phyloP scores from a whole-genome alignment of 1,139 yeast species.

The Casaregolazyma suthepensis region DNA sequence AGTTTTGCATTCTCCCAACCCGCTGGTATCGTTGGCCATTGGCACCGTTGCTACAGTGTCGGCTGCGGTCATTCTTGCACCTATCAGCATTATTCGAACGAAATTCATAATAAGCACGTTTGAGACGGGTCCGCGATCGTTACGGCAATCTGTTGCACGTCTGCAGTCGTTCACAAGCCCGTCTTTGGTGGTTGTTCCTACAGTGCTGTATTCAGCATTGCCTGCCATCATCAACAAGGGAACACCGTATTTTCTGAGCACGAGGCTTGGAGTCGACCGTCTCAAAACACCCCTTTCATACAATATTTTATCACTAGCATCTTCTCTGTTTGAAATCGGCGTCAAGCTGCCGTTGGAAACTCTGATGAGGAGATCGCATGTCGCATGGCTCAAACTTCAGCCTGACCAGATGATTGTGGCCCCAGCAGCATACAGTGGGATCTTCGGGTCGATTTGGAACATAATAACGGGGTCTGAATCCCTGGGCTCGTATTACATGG shows the following conservation, averaged over 20 bases:
- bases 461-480: constrained; percentile 38
- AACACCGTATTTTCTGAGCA: constrained; percentile 67
- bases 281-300: constrained; percentile 59
- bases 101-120: constrained; percentile 62
- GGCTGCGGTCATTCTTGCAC: constrained; percentile 73
- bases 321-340: constrained; percentile 61
- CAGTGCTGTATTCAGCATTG: constrained; percentile 57
- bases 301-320: constrained; percentile 46
- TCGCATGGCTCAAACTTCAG: constrained; percentile 44
- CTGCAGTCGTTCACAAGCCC: constrained; percentile 51
- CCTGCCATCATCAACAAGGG: constrained; percentile 58
- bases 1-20: constrained; percentile 73
- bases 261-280: constrained; percentile 61
- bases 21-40: constrained; percentile 58
- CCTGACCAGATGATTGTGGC: constrained; percentile 27
- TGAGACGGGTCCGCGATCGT: constrained; percentile 33
- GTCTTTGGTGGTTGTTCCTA: constrained; percentile 45
- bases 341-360: constrained; percentile 85
- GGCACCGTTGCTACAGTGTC: constrained; percentile 67
- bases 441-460: constrained; percentile 46
- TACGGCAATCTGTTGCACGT: constrained; percentile 33
- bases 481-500: constrained; percentile 58
- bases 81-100: constrained; percentile 74
- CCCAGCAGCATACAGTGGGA: constrained; percentile 42
- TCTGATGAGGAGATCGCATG: constrained; percentile 74